A percentile compares a stretch with the other conserved stretches of the same genome.
Evolutionary conservation across 2,329 filamentous ascomycete genomes (phyloP).

Genomic region (Pseudocercospora vitis): DNA sequence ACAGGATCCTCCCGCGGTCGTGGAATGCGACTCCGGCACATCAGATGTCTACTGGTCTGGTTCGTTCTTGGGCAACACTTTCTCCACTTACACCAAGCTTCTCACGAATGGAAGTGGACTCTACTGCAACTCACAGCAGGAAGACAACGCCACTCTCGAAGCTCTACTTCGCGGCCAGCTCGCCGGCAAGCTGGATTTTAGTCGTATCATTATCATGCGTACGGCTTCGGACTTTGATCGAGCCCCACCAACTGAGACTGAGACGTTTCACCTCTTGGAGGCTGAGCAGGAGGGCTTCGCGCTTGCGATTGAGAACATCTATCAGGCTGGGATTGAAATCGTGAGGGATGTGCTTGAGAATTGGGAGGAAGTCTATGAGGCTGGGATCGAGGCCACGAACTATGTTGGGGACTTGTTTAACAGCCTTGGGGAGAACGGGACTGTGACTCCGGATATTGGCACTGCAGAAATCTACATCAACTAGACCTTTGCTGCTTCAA

Average conservation of each 20-base stretch:
- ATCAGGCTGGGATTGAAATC: constrained; percentile 63
- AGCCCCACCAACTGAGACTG: constrained; percentile 57
- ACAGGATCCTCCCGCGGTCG: constrained; percentile 31
- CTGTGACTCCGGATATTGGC: constrained; percentile 63
- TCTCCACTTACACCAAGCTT: constrained; percentile 35
- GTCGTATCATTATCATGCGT: constrained; percentile 38
- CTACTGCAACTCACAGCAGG: constrained; percentile 40
- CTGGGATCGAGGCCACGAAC: constrained; percentile 59
- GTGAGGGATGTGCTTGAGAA: constrained; percentile 60
- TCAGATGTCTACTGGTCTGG: constrained; percentile 38
- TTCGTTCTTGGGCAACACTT: constrained; percentile 32
- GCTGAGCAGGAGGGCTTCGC: constrained; percentile 62
- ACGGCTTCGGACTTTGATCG: constrained; percentile 63
- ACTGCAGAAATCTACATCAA: constrained; percentile 17
- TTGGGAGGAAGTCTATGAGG: constrained; percentile 60
- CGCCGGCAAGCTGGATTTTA: constrained; percentile 36
- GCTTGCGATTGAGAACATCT: constrained; percentile 66
- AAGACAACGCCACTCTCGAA: constrained; percentile 41
- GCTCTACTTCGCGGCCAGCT: constrained; percentile 36
- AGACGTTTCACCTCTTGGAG: constrained; percentile 60
- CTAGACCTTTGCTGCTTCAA: not conserved
- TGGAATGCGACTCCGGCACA: constrained; percentile 38
- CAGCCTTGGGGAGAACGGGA: constrained; percentile 55
- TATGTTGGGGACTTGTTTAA: constrained; percentile 71
- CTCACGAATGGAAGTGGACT: constrained; percentile 40